Percentiles rank a stretch among this genome's conserved stretches.
These are phyloP conservation scores for Boletus pseudo-olivaceus DNA, from an alignment of 768 basidiomycete genomes.

Conservation along the genomic window DNA sequence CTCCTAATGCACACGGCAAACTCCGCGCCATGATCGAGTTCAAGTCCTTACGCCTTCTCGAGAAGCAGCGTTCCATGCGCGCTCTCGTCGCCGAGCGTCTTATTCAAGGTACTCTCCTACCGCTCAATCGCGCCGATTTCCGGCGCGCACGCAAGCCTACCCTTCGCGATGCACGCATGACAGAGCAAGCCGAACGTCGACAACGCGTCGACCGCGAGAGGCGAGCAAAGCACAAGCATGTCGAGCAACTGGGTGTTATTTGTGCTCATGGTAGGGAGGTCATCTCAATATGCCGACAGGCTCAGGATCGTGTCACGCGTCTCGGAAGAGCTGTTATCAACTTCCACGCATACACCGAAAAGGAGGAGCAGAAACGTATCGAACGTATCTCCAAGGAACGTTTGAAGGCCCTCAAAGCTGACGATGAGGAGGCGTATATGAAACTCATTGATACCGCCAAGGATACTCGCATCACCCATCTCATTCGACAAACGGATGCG, in stretches of 20 bases:
- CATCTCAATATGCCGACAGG: slow-evolving; percentile 59
- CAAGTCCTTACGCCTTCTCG: slow-evolving; percentile 81
- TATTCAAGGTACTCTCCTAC: slow-evolving; percentile 82
- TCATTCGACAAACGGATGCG: slow-evolving; percentile 88
- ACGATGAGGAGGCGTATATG: slow-evolving; percentile 99
- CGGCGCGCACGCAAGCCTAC: slow-evolving; percentile 81
- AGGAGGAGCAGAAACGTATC: slow-evolving; percentile 96
- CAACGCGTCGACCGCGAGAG: slow-evolving; percentile 91
- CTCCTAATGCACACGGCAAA: slow-evolving; percentile 71
- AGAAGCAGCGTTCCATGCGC: slow-evolving; percentile 87
- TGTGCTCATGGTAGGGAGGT: slow-evolving; percentile 79
- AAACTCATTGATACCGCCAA: slow-evolving; percentile 98
- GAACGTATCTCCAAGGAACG: slow-evolving; percentile 96
- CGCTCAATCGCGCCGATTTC: slow-evolving; percentile 90
- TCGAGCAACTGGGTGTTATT: slow-evolving; percentile 88
- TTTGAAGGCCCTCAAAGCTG: slow-evolving; percentile 94
- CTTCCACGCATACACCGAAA: slow-evolving; percentile 90
- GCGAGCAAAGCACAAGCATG: slow-evolving; percentile 93
- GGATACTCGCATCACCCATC: slow-evolving; percentile 96
- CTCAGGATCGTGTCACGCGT: slow-evolving; percentile 53
- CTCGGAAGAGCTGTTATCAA: slow-evolving; percentile 76
- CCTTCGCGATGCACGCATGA: slow-evolving; percentile 83
- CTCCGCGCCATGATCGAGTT: slow-evolving; percentile 90
- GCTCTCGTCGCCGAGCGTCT: slow-evolving; percentile 84
- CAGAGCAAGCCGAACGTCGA: slow-evolving; percentile 85